Evolutionary conservation across 495 filamentous ascomycete species (phyloP).

Genomic region (Hypoxylon crocopeplum): DNA sequence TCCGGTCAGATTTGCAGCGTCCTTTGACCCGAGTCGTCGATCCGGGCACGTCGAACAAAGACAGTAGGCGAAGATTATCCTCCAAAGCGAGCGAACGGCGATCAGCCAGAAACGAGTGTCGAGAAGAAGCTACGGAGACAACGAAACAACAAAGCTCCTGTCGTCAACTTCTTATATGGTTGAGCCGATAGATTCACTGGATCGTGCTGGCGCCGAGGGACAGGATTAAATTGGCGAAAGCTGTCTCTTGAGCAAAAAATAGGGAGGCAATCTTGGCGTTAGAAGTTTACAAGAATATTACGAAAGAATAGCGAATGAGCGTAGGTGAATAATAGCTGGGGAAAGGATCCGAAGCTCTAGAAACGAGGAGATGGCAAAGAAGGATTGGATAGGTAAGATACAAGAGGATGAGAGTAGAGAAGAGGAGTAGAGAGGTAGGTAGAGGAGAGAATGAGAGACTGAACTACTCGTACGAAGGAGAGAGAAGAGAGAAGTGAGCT

Average conservation of each 20-base stretch:
- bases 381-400: conserved; percentile 46
- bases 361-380: conserved; percentile 35
- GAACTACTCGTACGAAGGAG: conserved; percentile 34
- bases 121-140: conserved; percentile 33
- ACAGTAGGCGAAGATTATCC: conserved; percentile 39
- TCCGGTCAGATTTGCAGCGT: conserved; percentile 14
- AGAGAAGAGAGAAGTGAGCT: conserved; percentile 35
- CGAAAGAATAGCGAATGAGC: conserved; percentile 47
- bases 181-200: conserved; percentile 11
- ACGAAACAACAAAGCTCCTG: conserved; percentile 34
- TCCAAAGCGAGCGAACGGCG: conserved; percentile 46
- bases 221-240: conserved; percentile 1
- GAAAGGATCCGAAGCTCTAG: conserved; percentile 36
- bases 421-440: conserved; percentile 37
- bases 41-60: conserved; percentile 41
- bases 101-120: conserved; percentile 43
- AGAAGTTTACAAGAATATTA: conserved; percentile 42
- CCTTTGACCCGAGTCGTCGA: conserved; percentile 35
- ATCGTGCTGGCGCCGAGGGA: conserved; percentile 21
- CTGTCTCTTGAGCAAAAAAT: conserved; percentile 17
- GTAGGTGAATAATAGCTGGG: conserved; percentile 44
- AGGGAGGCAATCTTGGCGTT: conserved; percentile 27
- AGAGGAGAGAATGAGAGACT: conserved; percentile 33
- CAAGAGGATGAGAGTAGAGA: conserved; percentile 43
- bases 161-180: conserved; percentile 13